Evolutionary conservation across 192 early-diverging fungal genomes (phyloP).

Genomic region (Haplosporangium gracile): DNA sequence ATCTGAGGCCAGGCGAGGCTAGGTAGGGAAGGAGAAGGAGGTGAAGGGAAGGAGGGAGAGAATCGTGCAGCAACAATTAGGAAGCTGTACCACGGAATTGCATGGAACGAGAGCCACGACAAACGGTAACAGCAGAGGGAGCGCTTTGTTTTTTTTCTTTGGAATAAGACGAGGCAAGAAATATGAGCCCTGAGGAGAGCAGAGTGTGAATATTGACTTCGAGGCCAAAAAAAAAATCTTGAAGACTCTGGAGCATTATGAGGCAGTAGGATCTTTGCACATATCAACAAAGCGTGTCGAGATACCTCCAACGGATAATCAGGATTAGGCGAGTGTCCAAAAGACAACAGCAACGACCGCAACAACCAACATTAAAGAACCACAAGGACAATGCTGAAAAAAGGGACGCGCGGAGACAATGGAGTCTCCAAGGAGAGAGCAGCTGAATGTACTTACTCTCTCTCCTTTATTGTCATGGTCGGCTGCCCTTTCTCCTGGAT

Average conservation of each 20-base stretch:
- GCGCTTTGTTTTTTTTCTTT: neutral
- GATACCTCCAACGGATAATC: neutral
- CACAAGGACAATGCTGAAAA: neutral
- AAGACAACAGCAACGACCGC: neutral
- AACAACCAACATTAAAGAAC: neutral
- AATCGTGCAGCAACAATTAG: neutral
- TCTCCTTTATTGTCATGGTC: neutral
- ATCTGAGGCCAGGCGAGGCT: neutral
- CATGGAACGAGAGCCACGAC: neutral
- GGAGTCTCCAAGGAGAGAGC: neutral
- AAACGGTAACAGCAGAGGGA: neutral
- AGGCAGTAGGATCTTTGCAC: neutral
- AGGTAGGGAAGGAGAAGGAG: neutral
- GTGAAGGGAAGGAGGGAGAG: neutral
- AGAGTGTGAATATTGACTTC: neutral
- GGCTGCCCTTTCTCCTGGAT: neutral
- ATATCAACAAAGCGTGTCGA: neutral
- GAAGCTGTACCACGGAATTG: neutral
- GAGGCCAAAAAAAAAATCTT: neutral
- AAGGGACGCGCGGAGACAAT: constrained; percentile 1
- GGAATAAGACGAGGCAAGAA: neutral
- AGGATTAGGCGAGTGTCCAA: neutral
- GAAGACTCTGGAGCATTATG: neutral
- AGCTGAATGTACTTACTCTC: neutral
- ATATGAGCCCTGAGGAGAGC: neutral